Evolutionary conservation across 2,329 filamentous ascomycete genomes (phyloP), one percentile per base, ranked within the genome.

Genomic region (Aspergillus fructus): DNA sequence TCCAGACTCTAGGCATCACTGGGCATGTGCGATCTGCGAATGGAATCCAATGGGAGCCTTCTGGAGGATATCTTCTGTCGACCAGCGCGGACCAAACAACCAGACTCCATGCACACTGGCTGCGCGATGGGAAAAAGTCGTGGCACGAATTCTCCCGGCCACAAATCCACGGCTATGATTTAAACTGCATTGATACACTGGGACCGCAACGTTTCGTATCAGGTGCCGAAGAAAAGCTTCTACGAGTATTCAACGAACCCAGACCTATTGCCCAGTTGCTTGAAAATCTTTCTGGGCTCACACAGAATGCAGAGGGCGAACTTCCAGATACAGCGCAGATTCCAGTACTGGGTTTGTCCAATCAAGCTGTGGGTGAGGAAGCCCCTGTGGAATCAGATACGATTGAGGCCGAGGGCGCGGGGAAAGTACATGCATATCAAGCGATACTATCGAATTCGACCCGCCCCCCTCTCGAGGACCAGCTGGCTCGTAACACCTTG

Each of bases 141-240:
- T 99, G 94, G 94, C 93, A 97, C 74, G 94, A 99, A 73, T 92
- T 97, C 79, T 89, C 93, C 1, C 83, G 94, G 49, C 94, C 94
- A 4, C 94, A 99, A 72, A 99, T 99, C 63, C 94, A 99, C 72
- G 94, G 94, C 39, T 99, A 99, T 73, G 93, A 99, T 72, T 83
- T 99, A 54, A 99, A 97, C 78, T 97, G 94, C 73, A 87, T 97
- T 62, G 89, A 92, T 68, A 84, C 87, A 0, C 80, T 97, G 5
- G 87, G 85, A 7, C 75, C 83, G 7, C 82, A 85, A 7, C 89
- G 88, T 64, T 99, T 99, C 70, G 89, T 97, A 21, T 96, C 93
- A 2, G 94, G 94, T 6, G 94, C 94, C 3, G 94, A 99, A 64
- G 94, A 99, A 79, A 99, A 99, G 76, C 85, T 99, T n/a, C 85